These are phyloP conservation scores for Suillus ampliporus DNA, from an alignment of 768 basidiomycete species.

Conservation along the genomic window DNA sequence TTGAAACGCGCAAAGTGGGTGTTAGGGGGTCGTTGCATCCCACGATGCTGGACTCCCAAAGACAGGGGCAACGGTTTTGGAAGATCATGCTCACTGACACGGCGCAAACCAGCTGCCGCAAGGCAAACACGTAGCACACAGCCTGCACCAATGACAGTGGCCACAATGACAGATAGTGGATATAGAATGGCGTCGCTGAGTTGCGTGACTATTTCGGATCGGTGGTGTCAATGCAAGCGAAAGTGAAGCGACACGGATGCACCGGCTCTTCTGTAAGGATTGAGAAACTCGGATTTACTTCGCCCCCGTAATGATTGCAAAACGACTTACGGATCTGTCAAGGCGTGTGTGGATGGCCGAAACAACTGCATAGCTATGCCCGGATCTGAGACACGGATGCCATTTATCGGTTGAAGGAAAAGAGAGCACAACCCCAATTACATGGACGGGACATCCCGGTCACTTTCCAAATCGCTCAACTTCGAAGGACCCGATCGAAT, in stretches of 20 bases:
- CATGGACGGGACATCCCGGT: not conserved
- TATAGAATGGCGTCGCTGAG: not conserved
- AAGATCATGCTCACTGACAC: not conserved
- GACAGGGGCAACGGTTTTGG: not conserved
- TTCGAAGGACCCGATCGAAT: not conserved
- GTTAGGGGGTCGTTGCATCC: not conserved
- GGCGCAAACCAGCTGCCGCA: not conserved
- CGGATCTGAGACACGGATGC: not conserved
- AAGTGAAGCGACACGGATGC: not conserved
- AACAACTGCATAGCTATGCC: not conserved
- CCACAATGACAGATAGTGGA: not conserved
- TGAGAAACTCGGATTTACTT: not conserved
- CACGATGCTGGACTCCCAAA: not conserved
- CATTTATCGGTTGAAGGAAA: not conserved
- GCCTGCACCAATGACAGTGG: not conserved
- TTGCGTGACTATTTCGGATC: not conserved
- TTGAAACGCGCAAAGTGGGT: not conserved
- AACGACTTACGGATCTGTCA: not conserved
- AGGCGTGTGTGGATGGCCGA: not conserved
- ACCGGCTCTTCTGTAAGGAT: not conserved
- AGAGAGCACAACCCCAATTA: not conserved
- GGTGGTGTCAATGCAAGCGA: not conserved
- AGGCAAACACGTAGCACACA: not conserved
- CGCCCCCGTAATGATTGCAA: not conserved
- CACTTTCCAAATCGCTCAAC: not conserved